Base-by-base conservation (phyloP, 1,139 yeast genomes). In the Taphrina betulina region DNA sequence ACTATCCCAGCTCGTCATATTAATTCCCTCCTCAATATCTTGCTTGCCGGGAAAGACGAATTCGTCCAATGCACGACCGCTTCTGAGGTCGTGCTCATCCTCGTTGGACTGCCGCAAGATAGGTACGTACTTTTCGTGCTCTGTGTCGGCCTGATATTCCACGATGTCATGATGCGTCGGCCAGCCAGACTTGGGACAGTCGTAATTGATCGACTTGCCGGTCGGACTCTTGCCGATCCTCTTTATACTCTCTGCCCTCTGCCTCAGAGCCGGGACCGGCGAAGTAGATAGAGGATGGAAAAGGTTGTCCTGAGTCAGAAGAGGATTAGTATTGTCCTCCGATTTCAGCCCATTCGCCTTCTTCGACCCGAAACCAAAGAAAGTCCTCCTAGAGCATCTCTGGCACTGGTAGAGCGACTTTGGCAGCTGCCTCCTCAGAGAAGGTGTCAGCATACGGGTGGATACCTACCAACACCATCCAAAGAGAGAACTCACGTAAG, bases 51-150 rank as follows among this genome's bases (percentile, higher is more conserved):
- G 97, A 72, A 92, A 89, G 63, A 87, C 92, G 35, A 92, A 89
- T 71, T 92, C 98, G 29, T 95, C 95, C 72, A 92, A 90, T 57
- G 83, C 85, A 65, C 97, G 79, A 1, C 97, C 97, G 40, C 94
- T 83, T 68, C 97, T 79, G 64, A 92, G 75, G 71, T 92, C 98
- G 68, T 92, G 97, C 71, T 92, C 98, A 69, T 84, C 92, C 59
- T 87, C 81, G 69, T 92, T 92, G 48, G 88, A 96, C 70, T 85
- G 85, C 66, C 83, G 83, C 74, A 92, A 78, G 53, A 80, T 71
- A 66, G 88, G 88, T 69, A 84, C 85, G 61, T 76, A 79, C 48
- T 79, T 68, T 22, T 73, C 68, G 65, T 88, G 96, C 31, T 79
- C 81, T 12, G 68, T 73, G 68, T 92, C 98, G 52, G 74, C 72